Percentiles rank a stretch among this genome's conserved stretches.
Evolutionary conservation across 208 protist species (phyloP).

Genomic region (Naegleria lovaniensis): DNA sequence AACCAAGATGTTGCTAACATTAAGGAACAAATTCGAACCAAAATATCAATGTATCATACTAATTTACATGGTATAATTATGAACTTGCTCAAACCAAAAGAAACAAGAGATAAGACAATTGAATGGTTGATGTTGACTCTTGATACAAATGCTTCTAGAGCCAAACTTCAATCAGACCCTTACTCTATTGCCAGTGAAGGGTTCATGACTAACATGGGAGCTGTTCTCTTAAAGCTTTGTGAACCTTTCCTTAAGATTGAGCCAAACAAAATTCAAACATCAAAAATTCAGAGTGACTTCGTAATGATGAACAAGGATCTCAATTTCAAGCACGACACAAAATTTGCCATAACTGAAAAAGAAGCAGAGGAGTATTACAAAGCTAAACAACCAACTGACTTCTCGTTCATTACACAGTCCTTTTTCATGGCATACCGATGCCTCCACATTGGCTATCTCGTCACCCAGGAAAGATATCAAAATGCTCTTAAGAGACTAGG

Average conservation of each 20-base stretch:
- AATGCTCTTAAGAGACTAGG: background rate
- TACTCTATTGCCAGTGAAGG: background rate
- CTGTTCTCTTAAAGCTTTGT: constrained; percentile 9
- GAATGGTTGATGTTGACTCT: background rate
- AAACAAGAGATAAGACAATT: background rate
- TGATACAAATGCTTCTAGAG: background rate
- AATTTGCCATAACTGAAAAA: background rate
- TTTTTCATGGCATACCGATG: constrained; percentile 26
- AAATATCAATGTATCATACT: background rate
- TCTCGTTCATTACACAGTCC: background rate
- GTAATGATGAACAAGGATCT: background rate
- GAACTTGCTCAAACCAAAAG: constrained; percentile 6
- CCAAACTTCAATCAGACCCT: background rate
- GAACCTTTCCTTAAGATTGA: background rate
- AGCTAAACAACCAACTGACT: background rate
- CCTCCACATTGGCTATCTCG: background rate
- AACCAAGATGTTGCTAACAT: background rate
- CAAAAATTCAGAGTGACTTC: background rate
- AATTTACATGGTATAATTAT: constrained; percentile 11
- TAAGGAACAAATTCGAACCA: background rate
- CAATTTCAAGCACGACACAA: background rate
- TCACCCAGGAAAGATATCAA: constrained; percentile 11
- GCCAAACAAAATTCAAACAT: background rate
- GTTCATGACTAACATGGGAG: constrained; percentile 24
- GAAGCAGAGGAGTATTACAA: background rate